Base-by-base conservation (phyloP, 129 eudicot species). In the Flaveria trinervia region DNA sequence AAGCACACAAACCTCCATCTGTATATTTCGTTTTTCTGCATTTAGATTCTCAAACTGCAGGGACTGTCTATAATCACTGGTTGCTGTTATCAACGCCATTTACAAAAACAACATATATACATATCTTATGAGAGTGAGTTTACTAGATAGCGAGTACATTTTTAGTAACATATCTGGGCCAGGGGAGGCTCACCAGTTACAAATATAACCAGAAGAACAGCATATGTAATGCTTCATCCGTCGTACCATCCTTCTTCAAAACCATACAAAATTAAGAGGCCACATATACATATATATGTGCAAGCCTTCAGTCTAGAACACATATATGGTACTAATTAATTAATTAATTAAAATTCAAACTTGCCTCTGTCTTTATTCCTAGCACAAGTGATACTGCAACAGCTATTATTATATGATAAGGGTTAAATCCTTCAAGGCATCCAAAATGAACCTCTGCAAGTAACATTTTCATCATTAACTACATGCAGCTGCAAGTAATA, bases 41-140 rank as follows among this genome's bases (percentile, higher is more conserved):
- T 94, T 94, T 59, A 94, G 81, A 84, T 85, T 94, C 83, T 94
- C 93, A 79, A 94, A 94, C 87, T 91, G 99, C 56, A 94, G 94
- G 54, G 99, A 94, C 70, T 94, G 99, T 65, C 90, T 84, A 71
- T 89, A 94, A 80, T 94, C 99, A 78, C 96, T 94, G 50, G 84
- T 85, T 44, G 99, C 99, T 94, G 70, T 77, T 11, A 51, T 64
- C 67, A 33, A 33, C 39, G 6, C 39, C 39, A 33, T 33, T 4
- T 33, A 48, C 36, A n/a, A 15, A 74, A 15, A 78, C 48, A 44
- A 44, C 12, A 44, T 7, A 4, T 12, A 54, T 33, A 33, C 39
- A 33, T 33, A 33, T 33, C 39, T 33, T 33, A 33, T 33, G 39
- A 33, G 39, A 33, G 36, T 41, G 25, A 28, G 75, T 16, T 49